These are phyloP conservation scores for Alternaria burnsii DNA, from an alignment of 2,329 filamentous ascomycete species.

Conservation along the genomic window DNA sequence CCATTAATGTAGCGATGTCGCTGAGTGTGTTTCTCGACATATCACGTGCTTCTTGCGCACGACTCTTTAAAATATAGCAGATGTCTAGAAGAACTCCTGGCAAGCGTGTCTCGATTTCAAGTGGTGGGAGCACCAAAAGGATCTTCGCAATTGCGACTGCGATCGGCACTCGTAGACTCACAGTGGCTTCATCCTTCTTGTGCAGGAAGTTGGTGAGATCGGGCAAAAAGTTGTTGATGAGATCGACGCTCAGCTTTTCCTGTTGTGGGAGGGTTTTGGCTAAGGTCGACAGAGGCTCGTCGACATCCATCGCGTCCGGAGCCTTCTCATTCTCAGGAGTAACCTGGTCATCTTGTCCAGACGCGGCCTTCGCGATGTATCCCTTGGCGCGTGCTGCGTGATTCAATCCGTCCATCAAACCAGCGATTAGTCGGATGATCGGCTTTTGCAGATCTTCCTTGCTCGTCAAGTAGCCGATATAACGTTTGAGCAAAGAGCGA, in stretches of 20 bases:
- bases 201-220: conserved; percentile 85
- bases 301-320: conserved; percentile 36
- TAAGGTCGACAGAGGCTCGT: conserved; percentile 54
- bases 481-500: conserved; percentile 82
- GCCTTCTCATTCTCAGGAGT: conserved; percentile 31
- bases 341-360: conserved; percentile 55
- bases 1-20: conserved; percentile 82
- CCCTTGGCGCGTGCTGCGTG: conserved; percentile 56
- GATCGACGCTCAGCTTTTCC: conserved; percentile 74
- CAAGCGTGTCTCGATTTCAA: conserved; percentile 76
- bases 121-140: conserved; percentile 77
- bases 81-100: conserved; percentile 89
- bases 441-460: conserved; percentile 87
- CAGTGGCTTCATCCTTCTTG: conserved; percentile 92
- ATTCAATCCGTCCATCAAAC: conserved; percentile 79
- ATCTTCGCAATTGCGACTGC: conserved; percentile 90
- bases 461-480: conserved; percentile 80
- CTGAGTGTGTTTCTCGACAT: conserved; percentile 88
- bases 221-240: conserved; percentile 79
- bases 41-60: conserved; percentile 86
- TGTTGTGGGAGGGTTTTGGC: conserved; percentile 71
- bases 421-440: conserved; percentile 81
- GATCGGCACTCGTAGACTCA: conserved; percentile 90
- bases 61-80: conserved; percentile 89
- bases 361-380: conserved; percentile 29